Percentiles rank a stretch among this genome's conserved stretches.
These are phyloP conservation scores for Neotropicomus parvogracilis DNA, from an alignment of 1,284 basidiomycete genomes.

Conservation along the genomic window DNA sequence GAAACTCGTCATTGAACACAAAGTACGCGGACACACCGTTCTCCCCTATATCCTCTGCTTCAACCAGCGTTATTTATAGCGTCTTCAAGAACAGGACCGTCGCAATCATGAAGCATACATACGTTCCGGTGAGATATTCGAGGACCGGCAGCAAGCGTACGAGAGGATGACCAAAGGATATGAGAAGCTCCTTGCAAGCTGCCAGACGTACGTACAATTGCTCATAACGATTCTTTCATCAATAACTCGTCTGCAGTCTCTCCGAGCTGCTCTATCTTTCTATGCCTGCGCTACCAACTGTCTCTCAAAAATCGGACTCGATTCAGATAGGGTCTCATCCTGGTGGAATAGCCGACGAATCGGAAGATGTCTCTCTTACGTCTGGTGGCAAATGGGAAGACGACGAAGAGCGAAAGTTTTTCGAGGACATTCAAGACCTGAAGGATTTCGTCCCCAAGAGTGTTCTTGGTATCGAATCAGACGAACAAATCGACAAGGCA, in stretches of 20 bases:
- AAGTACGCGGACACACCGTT: slow-evolving; percentile 48
- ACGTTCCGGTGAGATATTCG: slow-evolving; percentile 97
- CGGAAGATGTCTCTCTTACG: slow-evolving; percentile 52
- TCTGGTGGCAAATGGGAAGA: slow-evolving; percentile 94
- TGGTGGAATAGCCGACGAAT: slow-evolving; percentile 43
- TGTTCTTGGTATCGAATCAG: slow-evolving; percentile 78
- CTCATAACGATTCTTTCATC: neutral
- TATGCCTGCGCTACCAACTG: slow-evolving; percentile 78
- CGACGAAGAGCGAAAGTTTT: slow-evolving; percentile 93
- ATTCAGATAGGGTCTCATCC: slow-evolving; percentile 68
- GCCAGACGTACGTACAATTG: slow-evolving; percentile 64
- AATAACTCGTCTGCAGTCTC: slow-evolving; percentile 47
- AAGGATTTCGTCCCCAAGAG: slow-evolving; percentile 88
- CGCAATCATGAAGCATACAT: slow-evolving; percentile 99
- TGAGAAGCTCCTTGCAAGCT: slow-evolving; percentile 83
- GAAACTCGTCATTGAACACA: slow-evolving; percentile 88
- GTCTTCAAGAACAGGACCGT: slow-evolving; percentile 93
- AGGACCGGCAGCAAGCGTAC: slow-evolving; percentile 96
- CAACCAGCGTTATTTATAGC: slow-evolving; percentile 42
- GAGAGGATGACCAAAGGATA: slow-evolving; percentile 97
- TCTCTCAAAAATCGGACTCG: slow-evolving; percentile 73
- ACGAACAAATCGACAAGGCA: slow-evolving; percentile 39
- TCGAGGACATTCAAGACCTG: slow-evolving; percentile 90
- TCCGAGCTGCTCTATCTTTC: slow-evolving; percentile 85
- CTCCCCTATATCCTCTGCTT: neutral